Evolutionary conservation across 2,329 filamentous ascomycete species (phyloP), one percentile per base, ranked within the genome.

Genomic region (Apiospora rasikravindrae): DNA sequence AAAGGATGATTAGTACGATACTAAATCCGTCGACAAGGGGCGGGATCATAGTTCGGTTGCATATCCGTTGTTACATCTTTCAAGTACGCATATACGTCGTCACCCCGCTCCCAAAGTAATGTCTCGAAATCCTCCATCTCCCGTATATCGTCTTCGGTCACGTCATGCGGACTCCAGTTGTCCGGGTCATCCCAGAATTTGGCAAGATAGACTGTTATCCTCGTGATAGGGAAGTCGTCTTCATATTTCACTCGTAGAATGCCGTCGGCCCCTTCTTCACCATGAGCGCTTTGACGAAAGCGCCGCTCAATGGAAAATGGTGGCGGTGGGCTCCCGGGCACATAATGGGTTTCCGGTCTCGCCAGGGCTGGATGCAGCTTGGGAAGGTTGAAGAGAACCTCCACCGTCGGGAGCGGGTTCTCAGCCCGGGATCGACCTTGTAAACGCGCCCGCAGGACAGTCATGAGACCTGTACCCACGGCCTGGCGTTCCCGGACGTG

Each of bases 301-400:
- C 61, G 61, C 5, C 61, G 61, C 29, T 66, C 61, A 16, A 66
- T 42, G 29, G 33, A 1, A n/a, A 66, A 66, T 3, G 16, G 33
- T 5, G 61, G 40, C 33, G 61, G 61, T 1, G 61, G 33, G 29
- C 61, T 66, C 29, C 24, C 33, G 19, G 61, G 2, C 8, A 66
- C 33, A 40, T n/a, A 66, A 24, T 66, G 61, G 5, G 29, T 66
- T 40, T 66, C 61, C 11, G 61, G 33, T 66, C 61, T 40, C 33
- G 61, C 61, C 19, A 66, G 24, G 61, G 33, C 61, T 14, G 61
- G 61, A 40, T 66, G 61, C 33, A 66, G 33, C 42, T 66, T 66
- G 33, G 61, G 61, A 4, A 66, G 61, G n/a, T 66, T 40, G 61
- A 66, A 66, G 8, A 66, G 61, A 16, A 42, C 61, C 19, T 66